A percentile compares a stretch with the other conserved stretches of the same genome.
phyloP scores from a whole-genome alignment of 306 rosid genomes.

The Alnus glutinosa region DNA sequence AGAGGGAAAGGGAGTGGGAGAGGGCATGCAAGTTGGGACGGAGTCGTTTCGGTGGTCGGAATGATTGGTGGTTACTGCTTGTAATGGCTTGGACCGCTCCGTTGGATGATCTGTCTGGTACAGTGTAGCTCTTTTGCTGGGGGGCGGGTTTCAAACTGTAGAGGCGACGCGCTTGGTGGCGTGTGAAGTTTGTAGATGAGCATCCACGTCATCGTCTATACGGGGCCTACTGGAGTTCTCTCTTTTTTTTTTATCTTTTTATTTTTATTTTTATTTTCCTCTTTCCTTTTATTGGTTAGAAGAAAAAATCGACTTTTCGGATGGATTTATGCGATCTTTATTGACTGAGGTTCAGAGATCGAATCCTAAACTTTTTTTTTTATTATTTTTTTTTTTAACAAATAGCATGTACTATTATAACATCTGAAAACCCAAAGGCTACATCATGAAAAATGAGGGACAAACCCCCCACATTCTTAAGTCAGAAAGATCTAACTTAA shows the following conservation, averaged over 20 bases:
- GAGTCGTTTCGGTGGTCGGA: conserved; percentile 21
- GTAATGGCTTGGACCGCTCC: neutral
- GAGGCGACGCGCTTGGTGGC: neutral
- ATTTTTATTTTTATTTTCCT: too few species aligned
- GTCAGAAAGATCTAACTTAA: too few species aligned
- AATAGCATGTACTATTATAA: too few species aligned
- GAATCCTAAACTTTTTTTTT: too few species aligned
- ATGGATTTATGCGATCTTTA: too few species aligned
- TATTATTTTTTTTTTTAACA: too few species aligned
- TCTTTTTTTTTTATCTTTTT: neutral
- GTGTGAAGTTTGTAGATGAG: neutral
- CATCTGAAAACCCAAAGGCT: too few species aligned
- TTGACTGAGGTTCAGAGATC: too few species aligned
- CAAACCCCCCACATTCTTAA: too few species aligned
- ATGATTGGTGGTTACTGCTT: neutral
- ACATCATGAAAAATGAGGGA: too few species aligned
- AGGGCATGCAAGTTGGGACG: conserved; percentile 49
- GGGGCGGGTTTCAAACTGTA: neutral
- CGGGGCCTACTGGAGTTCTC: neutral
- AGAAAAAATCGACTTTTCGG: too few species aligned
- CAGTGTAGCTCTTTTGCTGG: neutral
- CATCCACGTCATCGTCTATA: neutral
- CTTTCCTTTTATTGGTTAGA: too few species aligned
- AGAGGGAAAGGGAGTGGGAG: conserved; percentile 4
- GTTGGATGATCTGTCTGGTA: neutral